These are phyloP conservation scores for Bacidia gigantensis DNA, from an alignment of 495 filamentous ascomycete species.

Conservation along the genomic window DNA sequence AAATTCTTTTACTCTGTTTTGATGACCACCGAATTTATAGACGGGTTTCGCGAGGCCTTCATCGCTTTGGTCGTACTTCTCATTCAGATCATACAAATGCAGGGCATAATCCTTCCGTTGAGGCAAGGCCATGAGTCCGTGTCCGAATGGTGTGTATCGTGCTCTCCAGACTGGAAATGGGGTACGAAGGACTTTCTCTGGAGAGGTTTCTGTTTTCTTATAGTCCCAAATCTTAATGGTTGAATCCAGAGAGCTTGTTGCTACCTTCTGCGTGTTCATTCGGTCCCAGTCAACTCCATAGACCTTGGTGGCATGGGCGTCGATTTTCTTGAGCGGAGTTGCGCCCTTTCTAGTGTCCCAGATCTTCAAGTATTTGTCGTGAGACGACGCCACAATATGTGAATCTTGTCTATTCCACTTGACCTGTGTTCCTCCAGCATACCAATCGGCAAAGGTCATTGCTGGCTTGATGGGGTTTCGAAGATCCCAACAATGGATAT, in stretches of 20 bases:
- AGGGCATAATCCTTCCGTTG: conserved; percentile 73
- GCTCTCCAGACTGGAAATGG: conserved; percentile 87
- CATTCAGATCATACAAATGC: conserved; percentile 69
- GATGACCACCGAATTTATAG: conserved; percentile 67
- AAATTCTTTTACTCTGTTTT: conserved; percentile 82
- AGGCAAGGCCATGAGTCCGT: conserved; percentile 80
- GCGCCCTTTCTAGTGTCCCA: conserved; percentile 84
- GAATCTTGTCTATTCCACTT: conserved; percentile 86
- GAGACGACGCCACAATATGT: conserved; percentile 76
- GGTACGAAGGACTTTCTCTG: conserved; percentile 62
- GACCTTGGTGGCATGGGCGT: conserved; percentile 88
- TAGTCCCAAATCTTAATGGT: conserved; percentile 95
- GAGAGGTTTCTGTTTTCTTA: conserved; percentile 41
- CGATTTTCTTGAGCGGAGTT: conserved; percentile 64
- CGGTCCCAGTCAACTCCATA: conserved; percentile 95
- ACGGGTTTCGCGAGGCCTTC: conserved; percentile 31
- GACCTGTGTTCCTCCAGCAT: conserved; percentile 87
- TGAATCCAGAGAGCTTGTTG: conserved; percentile 82
- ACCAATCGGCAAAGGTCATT: conserved; percentile 83
- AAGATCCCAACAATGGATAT: conserved; percentile 88
- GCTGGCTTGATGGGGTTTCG: conserved; percentile 59
- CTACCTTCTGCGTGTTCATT: conserved; percentile 50
- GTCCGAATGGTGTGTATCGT: conserved; percentile 85
- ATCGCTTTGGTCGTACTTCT: conserved; percentile 30
- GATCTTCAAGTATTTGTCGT: conserved; percentile 72